A percentile compares a stretch with the other conserved stretches of the same genome.
Conservation (phyloP, 2,329 filamentous ascomycete species). For the Akanthomyces dipterigenus region DNA sequence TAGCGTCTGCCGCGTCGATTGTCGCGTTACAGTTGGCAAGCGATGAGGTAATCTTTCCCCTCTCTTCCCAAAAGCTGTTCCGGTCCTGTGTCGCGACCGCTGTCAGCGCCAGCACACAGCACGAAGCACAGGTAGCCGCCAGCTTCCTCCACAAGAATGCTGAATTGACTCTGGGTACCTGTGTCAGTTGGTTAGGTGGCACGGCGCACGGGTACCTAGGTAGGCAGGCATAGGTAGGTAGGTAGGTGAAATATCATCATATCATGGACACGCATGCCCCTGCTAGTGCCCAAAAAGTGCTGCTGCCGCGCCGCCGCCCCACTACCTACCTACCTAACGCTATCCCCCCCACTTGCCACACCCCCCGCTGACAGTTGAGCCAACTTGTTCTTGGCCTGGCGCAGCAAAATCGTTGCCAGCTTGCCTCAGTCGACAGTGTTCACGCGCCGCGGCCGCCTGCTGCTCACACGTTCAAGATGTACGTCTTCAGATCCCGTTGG, state of each 20-base stretch:
- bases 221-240: no score
- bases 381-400: background rate
- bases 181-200: no score
- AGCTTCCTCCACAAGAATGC: no score
- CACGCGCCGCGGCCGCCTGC: background rate
- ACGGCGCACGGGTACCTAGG: no score
- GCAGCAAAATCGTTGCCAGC: background rate
- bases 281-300: no score
- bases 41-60: background rate
- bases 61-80: background rate
- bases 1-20: background rate
- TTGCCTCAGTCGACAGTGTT: background rate
- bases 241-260: no score
- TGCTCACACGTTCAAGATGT: background rate
- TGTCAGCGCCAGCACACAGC: no score
- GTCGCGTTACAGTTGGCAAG: background rate
- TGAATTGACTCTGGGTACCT: no score
- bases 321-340: background rate
- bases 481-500: background rate
- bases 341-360: background rate
- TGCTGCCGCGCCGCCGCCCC: background rate
- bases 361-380: background rate
- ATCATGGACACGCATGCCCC: no score
- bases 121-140: no score
- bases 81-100: background rate